Percentiles rank a stretch among this genome's conserved stretches.
phyloP scores from a whole-genome alignment of 1,139 yeast species.

The Geotrichum klebahnii region DNA sequence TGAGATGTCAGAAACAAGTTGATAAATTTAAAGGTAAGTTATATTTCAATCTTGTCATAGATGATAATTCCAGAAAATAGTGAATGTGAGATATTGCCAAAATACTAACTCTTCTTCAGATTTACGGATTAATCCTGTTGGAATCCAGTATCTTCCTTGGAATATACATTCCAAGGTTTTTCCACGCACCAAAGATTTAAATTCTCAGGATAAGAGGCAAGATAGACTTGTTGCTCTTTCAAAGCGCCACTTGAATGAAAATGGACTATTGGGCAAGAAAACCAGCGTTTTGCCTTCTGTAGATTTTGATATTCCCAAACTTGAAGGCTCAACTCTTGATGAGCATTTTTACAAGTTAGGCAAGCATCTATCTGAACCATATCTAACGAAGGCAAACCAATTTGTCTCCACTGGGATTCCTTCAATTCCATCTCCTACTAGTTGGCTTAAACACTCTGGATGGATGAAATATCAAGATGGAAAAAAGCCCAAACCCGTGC shows the following conservation, averaged over 20 bases:
- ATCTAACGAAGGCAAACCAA: constrained; percentile 46
- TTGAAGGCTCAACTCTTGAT: constrained; percentile 68
- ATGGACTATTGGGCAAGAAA: constrained; percentile 72
- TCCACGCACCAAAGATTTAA: constrained; percentile 23
- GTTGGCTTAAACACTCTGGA: constrained; percentile 49
- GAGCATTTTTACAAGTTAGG: constrained; percentile 85
- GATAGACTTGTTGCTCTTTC: constrained; percentile 53
- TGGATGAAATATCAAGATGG: constrained; percentile 74
- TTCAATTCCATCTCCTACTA: constrained; percentile 41
- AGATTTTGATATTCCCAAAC: constrained; percentile 56
- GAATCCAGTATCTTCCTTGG: constrained; percentile 41
- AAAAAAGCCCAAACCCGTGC: constrained; percentile 53
- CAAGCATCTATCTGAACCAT: constrained; percentile 53
- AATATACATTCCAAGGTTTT: constrained; percentile 32
- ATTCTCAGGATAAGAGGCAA: neutral
- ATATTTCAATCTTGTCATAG: neutral
- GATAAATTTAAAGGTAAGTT: constrained; percentile 9
- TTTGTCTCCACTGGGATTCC: constrained; percentile 46
- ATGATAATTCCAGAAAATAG: neutral
- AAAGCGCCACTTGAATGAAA: constrained; percentile 54
- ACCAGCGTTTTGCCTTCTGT: constrained; percentile 56
- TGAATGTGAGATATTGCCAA: no score
- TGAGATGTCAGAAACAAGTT: no score
- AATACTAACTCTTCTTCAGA: no score
- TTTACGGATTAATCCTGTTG: constrained; percentile 54